phyloP scores from a whole-genome alignment of 176 grass and related monocot species.

The Cocos nucifera region DNA sequence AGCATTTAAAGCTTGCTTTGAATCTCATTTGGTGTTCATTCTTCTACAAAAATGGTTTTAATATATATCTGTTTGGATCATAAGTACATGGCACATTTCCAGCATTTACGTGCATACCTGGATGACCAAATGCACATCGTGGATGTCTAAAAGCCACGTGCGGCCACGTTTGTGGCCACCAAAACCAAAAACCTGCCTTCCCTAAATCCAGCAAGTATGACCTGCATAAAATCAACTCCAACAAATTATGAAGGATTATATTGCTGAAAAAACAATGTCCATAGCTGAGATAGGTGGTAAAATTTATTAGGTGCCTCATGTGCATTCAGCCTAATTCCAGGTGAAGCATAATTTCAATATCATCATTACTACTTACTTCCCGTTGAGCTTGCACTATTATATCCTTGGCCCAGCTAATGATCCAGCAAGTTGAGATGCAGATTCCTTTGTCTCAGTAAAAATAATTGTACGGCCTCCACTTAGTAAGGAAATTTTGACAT shows the following conservation, averaged over 20 bases:
- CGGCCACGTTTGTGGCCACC: slow-evolving; percentile 97
- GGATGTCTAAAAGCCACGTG: slow-evolving; percentile 89
- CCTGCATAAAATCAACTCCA: slow-evolving; percentile 36
- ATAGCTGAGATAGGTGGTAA: too few relatives aligned
- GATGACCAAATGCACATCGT: slow-evolving; percentile 93
- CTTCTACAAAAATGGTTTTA: too few relatives aligned
- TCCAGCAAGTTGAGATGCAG: slow-evolving; percentile 57
- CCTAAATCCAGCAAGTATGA: slow-evolving; percentile 90
- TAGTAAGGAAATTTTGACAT: slow-evolving; percentile 17
- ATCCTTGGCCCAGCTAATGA: slow-evolving; percentile 67
- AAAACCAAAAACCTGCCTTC: slow-evolving; percentile 71
- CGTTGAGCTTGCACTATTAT: slow-evolving; percentile 79
- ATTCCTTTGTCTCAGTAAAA: slow-evolving; percentile 88
- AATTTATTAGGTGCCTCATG: too few relatives aligned
- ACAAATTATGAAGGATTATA: background rate
- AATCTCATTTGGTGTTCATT: too few relatives aligned
- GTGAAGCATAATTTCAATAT: background rate
- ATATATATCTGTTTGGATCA: too few relatives aligned
- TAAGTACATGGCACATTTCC: background rate
- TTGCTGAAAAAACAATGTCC: too few relatives aligned
- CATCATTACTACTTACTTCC: slow-evolving; percentile 50
- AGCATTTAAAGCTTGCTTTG: too few relatives aligned
- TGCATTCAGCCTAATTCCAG: too few relatives aligned
- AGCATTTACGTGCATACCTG: slow-evolving; percentile 38
- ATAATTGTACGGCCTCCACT: slow-evolving; percentile 91